A percentile compares a stretch with the other conserved stretches of the same genome.
These are phyloP conservation scores for Durio zibethinus DNA, from an alignment of 345 rosid species.

Conservation along the genomic window DNA sequence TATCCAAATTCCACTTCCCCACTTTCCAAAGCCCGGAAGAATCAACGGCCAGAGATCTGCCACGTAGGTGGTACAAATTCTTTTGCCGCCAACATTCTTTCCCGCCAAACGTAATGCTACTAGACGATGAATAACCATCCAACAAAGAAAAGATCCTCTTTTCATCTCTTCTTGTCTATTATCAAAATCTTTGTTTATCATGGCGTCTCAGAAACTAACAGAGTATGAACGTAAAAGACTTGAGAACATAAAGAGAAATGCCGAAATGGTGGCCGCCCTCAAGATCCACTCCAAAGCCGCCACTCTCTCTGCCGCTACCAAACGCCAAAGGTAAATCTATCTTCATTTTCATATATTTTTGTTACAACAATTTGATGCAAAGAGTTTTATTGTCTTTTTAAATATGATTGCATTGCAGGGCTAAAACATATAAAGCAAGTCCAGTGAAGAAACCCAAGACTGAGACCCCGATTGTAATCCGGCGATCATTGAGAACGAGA, in stretches of 20 bases:
- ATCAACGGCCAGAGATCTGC: not conserved
- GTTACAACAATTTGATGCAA: not conserved
- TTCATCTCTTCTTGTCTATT: not conserved
- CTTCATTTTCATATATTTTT: not conserved
- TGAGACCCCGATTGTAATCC: slow-evolving; percentile 44
- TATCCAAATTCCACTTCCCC: not conserved
- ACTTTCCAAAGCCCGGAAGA: not conserved
- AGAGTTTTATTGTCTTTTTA: not conserved
- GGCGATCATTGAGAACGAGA: slow-evolving; percentile 63
- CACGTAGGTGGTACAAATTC: not conserved
- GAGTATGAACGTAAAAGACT: slow-evolving; percentile 79
- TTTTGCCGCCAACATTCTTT: not conserved
- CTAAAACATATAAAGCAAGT: slow-evolving; percentile 42
- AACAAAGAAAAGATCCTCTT: too few relatives aligned
- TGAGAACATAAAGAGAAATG: slow-evolving; percentile 74
- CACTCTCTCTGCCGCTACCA: slow-evolving; percentile 48
- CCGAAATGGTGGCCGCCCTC: slow-evolving; percentile 72
- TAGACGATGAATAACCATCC: too few relatives aligned
- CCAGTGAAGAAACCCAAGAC: slow-evolving; percentile 43
- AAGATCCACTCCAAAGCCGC: slow-evolving; percentile 54
- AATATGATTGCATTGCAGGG: slow-evolving; percentile 25
- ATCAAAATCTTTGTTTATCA: slow-evolving; percentile 4
- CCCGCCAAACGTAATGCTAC: slow-evolving; percentile 10
- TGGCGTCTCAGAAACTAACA: slow-evolving; percentile 58
- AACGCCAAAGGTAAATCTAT: slow-evolving; percentile 43